Base-by-base conservation (phyloP, 1,284 basidiomycete species). In the Papiliotrema nemorosa region DNA sequence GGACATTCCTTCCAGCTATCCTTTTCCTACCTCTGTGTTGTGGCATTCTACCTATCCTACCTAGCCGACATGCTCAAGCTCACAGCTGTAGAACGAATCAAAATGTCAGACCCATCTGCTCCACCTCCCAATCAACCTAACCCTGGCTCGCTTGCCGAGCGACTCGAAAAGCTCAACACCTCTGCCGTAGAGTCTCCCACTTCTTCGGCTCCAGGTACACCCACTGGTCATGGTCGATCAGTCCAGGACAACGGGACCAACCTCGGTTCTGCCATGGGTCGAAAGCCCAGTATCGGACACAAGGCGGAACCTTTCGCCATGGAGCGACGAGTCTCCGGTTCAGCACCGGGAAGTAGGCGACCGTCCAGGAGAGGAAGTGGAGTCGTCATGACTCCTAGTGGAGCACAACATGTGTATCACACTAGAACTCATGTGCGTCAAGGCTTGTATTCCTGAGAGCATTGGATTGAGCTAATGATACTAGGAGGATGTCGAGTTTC, bases 331-430 rank as follows among this genome's bases (percentile, higher is more conserved):
- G 37, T 44, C 12, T 49, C 42, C 24, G 49, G 42, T 25, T 26
- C 45, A 21, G 13, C 35, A 27, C 46, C 53, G 10, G 54, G 53
- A 20, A 52, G 47, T 16, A 49, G 53, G 25, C 47, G 62, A 25
- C 18, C 39, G 35, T 67, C 65, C 50, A 56, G 73, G 42, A 58
- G 73, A 33, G 73, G 71, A 2, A 69, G 66, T 53, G 86, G 86
- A 20, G 85, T 82, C 58, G 73, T 87, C 49, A 79, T 81, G 33
- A 79, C 88, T 62, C 81, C 86, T 35, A 80, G 81, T 22, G 88
- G 87, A 9, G 82, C 84, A 73, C 84, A 84, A 22, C 79, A 88
- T 51, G 84, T 88, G 27, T 83, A 85, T 66, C 87, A 90, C 60
- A 70, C 67, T 31, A 56, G 73, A 46, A 74, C 68, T 16, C 62